A percentile compares a stretch with the other conserved stretches of the same genome.
Conservation (phyloP, 1,284 basidiomycete genomes). For the Salmacisia buchloeana region DNA sequence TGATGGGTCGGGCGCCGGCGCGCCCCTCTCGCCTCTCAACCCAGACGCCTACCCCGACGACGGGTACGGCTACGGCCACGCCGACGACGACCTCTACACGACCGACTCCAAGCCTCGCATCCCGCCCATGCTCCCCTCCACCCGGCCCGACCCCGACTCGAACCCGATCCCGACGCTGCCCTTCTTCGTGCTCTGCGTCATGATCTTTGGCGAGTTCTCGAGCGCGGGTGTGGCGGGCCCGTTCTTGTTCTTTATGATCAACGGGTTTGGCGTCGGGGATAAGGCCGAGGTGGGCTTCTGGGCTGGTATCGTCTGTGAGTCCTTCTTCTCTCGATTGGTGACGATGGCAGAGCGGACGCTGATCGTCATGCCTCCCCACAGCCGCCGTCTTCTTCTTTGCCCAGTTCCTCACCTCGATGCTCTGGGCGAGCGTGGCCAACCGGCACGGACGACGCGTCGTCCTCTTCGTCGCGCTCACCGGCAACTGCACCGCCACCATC, state of each 20-base stretch:
- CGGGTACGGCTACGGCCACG: not conserved
- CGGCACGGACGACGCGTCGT: conserved; percentile 82
- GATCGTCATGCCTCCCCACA: conserved; percentile 41
- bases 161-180: conserved; percentile 45
- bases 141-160: conserved; percentile 23
- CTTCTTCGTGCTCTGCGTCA: conserved; percentile 45
- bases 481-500: conserved; percentile 70
- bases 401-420: conserved; percentile 74
- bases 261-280: conserved; percentile 43
- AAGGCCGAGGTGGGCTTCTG: conserved; percentile 47
- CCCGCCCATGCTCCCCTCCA: conserved; percentile 19
- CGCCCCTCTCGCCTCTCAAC: not conserved
- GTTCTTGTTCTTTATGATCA: conserved; percentile 49
- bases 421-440: conserved; percentile 88
- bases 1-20: conserved; percentile 23
- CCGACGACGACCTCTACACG: not conserved
- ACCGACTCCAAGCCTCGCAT: conserved; percentile 6
- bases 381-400: conserved; percentile 52
- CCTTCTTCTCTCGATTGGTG: not conserved
- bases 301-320: conserved; percentile 40
- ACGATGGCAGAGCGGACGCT: too few species aligned
- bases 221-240: conserved; percentile 41
- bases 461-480: conserved; percentile 74
- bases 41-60: conserved; percentile 4
- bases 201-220: conserved; percentile 55